A percentile compares a stretch with the other conserved stretches of the same genome.
phyloP scores from a whole-genome alignment of 352 stramenopile genomes.

The Pythium brachiatum region DNA sequence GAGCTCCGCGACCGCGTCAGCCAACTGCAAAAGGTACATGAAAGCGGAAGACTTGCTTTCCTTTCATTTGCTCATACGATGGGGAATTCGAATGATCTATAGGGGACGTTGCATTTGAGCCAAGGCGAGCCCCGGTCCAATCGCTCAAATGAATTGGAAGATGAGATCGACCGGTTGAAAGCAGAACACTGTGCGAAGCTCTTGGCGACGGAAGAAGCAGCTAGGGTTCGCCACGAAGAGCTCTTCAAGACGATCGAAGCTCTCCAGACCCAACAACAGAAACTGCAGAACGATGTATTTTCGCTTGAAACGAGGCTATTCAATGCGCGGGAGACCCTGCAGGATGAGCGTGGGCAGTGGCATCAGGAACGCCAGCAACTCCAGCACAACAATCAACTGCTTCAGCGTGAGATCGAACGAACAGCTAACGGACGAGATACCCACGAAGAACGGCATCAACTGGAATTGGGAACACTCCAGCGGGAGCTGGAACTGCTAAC shows the following conservation, averaged over 20 bases:
- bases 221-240: slow-evolving; percentile 29
- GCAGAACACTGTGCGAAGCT: slow-evolving; percentile 39
- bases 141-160: slow-evolving; percentile 45
- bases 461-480: slow-evolving; percentile 1
- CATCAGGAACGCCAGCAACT: slow-evolving; percentile 29
- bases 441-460: slow-evolving; percentile 1
- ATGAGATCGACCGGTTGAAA: slow-evolving; percentile 56
- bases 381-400: slow-evolving; percentile 13
- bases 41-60: not conserved
- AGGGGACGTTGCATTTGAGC: slow-evolving; percentile 46
- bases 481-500: slow-evolving; percentile 9
- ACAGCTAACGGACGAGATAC: not conserved
- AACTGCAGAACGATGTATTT: slow-evolving; percentile 53
- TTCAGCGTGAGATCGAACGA: slow-evolving; percentile 14
- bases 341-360: slow-evolving; percentile 33
- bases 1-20: slow-evolving; percentile 50
- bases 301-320: slow-evolving; percentile 42
- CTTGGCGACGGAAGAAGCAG: slow-evolving; percentile 35
- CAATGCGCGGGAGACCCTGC: slow-evolving; percentile 37
- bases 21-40: slow-evolving; percentile 44
- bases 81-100: not conserved
- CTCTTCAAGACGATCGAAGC: slow-evolving; percentile 29
- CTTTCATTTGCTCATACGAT: not conserved
- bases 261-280: slow-evolving; percentile 38
- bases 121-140: slow-evolving; percentile 41